A percentile compares a stretch with the other conserved stretches of the same genome.
These are phyloP conservation scores for Rhodosporidiobolus sp. DNA, from an alignment of 768 basidiomycete species.

Conservation along the genomic window DNA sequence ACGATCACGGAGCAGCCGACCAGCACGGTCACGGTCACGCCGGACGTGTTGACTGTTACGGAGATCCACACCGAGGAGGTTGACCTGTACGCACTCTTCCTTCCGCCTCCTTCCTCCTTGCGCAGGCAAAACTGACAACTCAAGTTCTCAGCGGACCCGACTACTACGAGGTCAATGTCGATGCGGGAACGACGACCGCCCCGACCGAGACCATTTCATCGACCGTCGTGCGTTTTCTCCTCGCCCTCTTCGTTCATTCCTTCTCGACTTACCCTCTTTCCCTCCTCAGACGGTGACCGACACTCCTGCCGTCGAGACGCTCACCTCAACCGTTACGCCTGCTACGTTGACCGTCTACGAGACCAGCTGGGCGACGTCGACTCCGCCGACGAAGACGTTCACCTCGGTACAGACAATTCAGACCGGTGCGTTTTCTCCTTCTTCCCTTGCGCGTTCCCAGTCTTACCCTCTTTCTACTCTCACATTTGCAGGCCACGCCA, in stretches of 20 bases:
- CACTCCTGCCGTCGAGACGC: background rate
- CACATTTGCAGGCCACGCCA: background rate
- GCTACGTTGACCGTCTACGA: background rate
- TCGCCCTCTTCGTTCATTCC: background rate
- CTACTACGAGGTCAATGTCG: background rate
- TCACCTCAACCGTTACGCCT: background rate
- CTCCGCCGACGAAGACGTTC: background rate
- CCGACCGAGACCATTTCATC: background rate
- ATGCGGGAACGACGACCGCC: background rate
- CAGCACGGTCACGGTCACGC: background rate
- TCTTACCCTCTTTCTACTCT: background rate
- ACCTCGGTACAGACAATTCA: background rate
- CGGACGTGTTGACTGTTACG: background rate
- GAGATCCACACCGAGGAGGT: background rate
- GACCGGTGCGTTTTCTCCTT: background rate
- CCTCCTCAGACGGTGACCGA: background rate
- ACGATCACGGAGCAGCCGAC: background rate
- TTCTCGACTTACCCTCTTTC: background rate
- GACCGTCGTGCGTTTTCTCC: background rate
- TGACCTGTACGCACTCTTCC: background rate
- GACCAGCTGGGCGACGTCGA: background rate
- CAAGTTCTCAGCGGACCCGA: background rate
- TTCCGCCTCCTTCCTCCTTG: background rate
- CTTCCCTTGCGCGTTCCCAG: background rate
- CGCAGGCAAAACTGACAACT: too few species aligned